phyloP scores from a whole-genome alignment of 768 basidiomycete genomes.

The Cystofilobasidium macerans region DNA sequence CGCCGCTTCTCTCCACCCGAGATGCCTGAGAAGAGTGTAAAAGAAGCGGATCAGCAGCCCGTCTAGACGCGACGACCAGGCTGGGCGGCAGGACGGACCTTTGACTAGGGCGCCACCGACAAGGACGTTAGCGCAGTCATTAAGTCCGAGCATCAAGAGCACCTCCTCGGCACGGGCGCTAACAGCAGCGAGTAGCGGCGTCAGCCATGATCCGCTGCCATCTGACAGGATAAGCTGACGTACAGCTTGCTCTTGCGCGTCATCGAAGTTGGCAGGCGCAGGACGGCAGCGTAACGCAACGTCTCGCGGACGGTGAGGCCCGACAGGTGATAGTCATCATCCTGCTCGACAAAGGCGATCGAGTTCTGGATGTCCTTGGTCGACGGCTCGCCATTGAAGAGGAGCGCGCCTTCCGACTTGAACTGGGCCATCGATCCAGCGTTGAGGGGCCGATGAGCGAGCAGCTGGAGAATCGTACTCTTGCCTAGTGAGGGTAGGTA shows the following conservation, averaged over 20 bases:
- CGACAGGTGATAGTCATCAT: constrained; percentile 35
- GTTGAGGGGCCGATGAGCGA: constrained; percentile 36
- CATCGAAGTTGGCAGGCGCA: constrained; percentile 39
- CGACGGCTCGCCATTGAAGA: constrained; percentile 33
- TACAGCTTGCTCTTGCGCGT: constrained; percentile 36
- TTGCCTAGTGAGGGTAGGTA: constrained; percentile 30
- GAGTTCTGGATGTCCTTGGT: constrained; percentile 24
- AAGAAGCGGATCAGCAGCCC: too few relatives aligned
- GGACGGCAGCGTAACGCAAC: constrained; percentile 41
- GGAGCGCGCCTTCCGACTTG: constrained; percentile 33
- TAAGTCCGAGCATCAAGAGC: constrained; percentile 43
- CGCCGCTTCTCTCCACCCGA: constrained; percentile 47
- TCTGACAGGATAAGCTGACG: too few relatives aligned
- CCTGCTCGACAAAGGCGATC: constrained; percentile 42
- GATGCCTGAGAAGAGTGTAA: constrained; percentile 39
- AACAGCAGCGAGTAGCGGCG: not conserved
- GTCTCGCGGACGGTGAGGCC: constrained; percentile 35
- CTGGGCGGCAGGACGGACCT: not conserved
- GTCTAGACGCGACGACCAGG: not conserved
- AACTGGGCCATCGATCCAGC: constrained; percentile 38
- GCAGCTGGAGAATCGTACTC: constrained; percentile 39
- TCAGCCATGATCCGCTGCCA: too few relatives aligned
- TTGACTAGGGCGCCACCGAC: constrained; percentile 42
- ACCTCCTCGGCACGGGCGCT: constrained; percentile 44
- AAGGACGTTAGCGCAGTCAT: constrained; percentile 44